A percentile compares a stretch with the other conserved stretches of the same genome.
Conservation (phyloP, 1,284 basidiomycete genomes). For the Pyrrhoderma lamaoense region DNA sequence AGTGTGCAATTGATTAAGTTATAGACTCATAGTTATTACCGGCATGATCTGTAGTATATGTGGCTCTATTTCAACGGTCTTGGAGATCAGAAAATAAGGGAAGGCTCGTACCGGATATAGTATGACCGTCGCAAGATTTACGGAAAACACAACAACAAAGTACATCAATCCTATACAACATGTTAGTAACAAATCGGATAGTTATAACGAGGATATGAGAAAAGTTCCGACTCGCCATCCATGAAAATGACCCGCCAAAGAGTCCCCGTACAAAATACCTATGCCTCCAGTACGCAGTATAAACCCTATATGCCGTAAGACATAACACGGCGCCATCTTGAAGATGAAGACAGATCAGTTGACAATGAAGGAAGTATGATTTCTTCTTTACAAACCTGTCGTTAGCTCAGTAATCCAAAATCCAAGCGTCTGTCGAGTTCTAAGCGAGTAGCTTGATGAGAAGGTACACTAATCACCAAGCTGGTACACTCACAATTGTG, state of each 20-base stretch:
- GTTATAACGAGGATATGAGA: no score
- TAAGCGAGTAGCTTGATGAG: no score
- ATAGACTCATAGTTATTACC: neutral
- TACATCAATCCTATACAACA: neutral
- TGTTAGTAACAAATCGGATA: no score
- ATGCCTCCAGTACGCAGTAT: neutral
- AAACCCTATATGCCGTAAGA: slow-evolving; percentile 8
- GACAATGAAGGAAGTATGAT: no score
- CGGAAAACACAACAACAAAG: slow-evolving; percentile 7
- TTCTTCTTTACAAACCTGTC: neutral
- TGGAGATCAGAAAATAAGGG: neutral
- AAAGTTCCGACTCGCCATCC: neutral
- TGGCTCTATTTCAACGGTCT: neutral
- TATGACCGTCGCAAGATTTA: slow-evolving; percentile 4
- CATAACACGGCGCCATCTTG: neutral
- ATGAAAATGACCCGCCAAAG: slow-evolving; percentile 8
- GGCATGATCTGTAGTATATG: no score
- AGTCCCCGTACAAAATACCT: neutral
- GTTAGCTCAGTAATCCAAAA: slow-evolving; percentile 5
- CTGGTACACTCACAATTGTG: no score
- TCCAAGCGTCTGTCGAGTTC: no score
- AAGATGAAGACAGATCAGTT: no score
- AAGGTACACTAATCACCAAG: no score
- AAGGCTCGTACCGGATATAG: slow-evolving; percentile 6
- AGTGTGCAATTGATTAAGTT: no score